These are phyloP conservation scores for Viridothelium virens DNA, from an alignment of 495 filamentous ascomycete genomes.

Conservation along the genomic window DNA sequence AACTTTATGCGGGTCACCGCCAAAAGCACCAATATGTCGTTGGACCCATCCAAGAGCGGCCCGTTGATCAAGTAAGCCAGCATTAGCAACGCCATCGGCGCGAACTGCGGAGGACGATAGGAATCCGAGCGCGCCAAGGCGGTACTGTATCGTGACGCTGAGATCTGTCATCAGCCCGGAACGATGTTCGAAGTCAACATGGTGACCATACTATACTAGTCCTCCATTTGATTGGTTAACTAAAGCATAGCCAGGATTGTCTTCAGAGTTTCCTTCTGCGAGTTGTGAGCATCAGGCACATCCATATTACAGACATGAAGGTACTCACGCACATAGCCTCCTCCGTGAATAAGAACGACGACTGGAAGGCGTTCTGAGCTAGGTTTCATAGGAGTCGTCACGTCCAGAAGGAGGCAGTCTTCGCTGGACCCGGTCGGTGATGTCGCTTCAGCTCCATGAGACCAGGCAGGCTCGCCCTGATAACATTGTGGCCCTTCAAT, in stretches of 20 bases:
- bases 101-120: constrained; percentile 41
- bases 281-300: background rate
- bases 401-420: constrained; percentile 13
- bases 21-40: constrained; percentile 58
- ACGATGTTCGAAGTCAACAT: background rate
- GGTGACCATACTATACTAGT: background rate
- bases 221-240: constrained; percentile 13
- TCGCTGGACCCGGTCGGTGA: background rate
- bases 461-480: background rate
- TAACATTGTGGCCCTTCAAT: background rate
- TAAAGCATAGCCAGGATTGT: constrained; percentile 15
- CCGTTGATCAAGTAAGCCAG: constrained; percentile 58
- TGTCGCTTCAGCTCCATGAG: background rate
- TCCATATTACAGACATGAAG: background rate
- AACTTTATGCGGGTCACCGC: constrained; percentile 55
- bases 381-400: constrained; percentile 10
- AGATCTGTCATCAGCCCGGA: too few relatives aligned
- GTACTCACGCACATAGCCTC: constrained; percentile 6
- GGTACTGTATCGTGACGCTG: too few relatives aligned
- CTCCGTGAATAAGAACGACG: constrained; percentile 14
- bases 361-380: background rate
- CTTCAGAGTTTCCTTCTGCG: constrained; percentile 11
- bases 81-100: constrained; percentile 48
- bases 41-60: constrained; percentile 67
- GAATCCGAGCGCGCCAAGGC: constrained; percentile 59